phyloP scores from a whole-genome alignment of 768 basidiomycete species.

The Rubroboletus satanas region DNA sequence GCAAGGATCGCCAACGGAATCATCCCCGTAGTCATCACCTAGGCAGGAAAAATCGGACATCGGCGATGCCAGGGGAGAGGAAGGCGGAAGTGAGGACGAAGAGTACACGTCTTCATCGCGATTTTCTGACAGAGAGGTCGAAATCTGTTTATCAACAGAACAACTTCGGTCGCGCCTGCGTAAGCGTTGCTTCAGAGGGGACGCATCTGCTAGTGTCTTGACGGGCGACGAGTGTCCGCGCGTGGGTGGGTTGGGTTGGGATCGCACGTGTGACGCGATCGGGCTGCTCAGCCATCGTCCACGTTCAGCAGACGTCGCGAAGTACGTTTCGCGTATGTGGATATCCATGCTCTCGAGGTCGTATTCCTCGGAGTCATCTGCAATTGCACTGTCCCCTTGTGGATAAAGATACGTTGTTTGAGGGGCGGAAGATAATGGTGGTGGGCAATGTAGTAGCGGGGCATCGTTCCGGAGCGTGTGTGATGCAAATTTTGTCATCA shows the following conservation, averaged over 20 bases:
- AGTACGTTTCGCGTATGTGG: slow-evolving; percentile 46
- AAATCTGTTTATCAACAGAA: background rate
- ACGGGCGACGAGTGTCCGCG: slow-evolving; percentile 25
- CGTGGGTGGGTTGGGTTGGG: slow-evolving; percentile 10
- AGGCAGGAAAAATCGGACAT: slow-evolving; percentile 37
- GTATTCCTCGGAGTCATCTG: slow-evolving; percentile 26
- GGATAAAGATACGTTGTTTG: slow-evolving; percentile 3
- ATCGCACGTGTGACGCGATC: slow-evolving; percentile 26
- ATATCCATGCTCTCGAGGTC: slow-evolving; percentile 34
- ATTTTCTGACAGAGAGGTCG: slow-evolving; percentile 1
- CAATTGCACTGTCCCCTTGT: slow-evolving; percentile 13
- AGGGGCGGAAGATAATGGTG: background rate
- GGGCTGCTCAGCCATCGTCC: slow-evolving; percentile 57
- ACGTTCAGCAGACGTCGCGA: slow-evolving; percentile 54
- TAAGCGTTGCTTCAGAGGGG: slow-evolving; percentile 1
- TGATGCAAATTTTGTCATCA: slow-evolving; percentile 15
- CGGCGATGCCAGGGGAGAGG: slow-evolving; percentile 45
- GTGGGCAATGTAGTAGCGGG: background rate
- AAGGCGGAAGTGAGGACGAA: slow-evolving; percentile 33
- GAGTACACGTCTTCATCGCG: slow-evolving; percentile 18
- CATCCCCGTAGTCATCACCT: slow-evolving; percentile 18
- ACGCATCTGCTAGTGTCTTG: slow-evolving; percentile 5
- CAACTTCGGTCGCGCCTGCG: background rate
- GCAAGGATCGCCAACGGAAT: slow-evolving; percentile 6
- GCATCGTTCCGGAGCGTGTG: background rate